Evolutionary conservation across 129 eudicot genomes (phyloP).

Genomic region (Ambrosia trifida): DNA sequence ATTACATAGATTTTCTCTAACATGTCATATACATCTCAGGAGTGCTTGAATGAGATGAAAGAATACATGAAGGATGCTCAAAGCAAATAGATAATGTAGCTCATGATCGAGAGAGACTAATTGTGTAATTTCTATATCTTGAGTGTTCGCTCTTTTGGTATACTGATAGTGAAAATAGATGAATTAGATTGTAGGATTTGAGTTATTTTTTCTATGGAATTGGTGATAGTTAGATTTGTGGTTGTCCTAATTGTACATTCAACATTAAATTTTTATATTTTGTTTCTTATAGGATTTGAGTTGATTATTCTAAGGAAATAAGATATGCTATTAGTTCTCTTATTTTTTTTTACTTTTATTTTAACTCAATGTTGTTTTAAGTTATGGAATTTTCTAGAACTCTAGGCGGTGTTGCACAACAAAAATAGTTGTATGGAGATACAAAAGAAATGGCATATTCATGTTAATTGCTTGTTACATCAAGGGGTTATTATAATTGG

Average conservation of each 20-base stretch:
- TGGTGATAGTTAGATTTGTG: background rate
- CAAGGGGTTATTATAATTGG: no score
- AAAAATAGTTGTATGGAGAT: no score
- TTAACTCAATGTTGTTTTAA: no score
- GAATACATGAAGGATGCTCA: background rate
- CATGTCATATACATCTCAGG: background rate
- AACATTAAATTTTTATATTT: background rate
- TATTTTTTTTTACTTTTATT: no score
- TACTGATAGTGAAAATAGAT: background rate
- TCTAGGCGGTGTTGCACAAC: no score
- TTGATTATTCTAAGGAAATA: background rate
- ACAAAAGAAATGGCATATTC: no score
- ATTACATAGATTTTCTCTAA: background rate
- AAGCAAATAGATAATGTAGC: background rate
- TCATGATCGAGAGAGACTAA: background rate
- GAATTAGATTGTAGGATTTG: background rate
- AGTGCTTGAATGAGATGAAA: background rate
- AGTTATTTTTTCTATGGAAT: background rate
- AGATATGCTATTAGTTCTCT: background rate
- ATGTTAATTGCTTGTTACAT: no score
- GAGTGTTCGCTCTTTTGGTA: background rate
- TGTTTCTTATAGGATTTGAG: no score
- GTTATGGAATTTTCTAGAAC: no score
- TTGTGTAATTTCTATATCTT: background rate
- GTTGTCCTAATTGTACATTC: background rate